Conservation (phyloP, 768 basidiomycete species). For the Punctularia strigosozonata region DNA sequence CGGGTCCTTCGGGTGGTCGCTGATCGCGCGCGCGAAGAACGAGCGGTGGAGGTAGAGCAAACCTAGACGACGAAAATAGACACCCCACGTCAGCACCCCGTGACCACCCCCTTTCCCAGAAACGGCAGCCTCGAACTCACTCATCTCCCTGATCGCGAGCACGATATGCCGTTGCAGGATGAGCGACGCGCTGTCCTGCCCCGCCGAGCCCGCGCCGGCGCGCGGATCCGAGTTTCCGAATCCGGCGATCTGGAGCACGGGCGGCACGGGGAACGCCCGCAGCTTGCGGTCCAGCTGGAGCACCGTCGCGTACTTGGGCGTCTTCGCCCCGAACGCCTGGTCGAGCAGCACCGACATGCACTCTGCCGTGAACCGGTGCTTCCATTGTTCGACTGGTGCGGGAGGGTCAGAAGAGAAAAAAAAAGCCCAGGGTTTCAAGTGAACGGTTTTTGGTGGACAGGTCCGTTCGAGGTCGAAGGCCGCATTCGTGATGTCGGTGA, state of each 20-base stretch:
- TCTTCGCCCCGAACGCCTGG: conserved; percentile 61
- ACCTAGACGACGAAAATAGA: conserved; percentile 25
- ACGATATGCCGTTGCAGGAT: conserved; percentile 58
- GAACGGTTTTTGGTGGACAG: conserved; percentile 48
- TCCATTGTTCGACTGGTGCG: conserved; percentile 50
- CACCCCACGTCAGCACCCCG: conserved; percentile 2
- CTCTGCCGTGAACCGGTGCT: conserved; percentile 55
- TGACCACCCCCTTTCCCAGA: conserved; percentile 2
- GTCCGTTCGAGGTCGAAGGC: conserved; percentile 53
- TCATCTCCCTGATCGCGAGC: conserved; percentile 57
- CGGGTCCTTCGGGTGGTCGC: conserved; percentile 64
- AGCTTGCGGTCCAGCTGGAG: conserved; percentile 58
- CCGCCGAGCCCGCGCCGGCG: conserved; percentile 28
- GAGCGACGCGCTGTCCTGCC: conserved; percentile 32
- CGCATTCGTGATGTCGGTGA: conserved; percentile 62
- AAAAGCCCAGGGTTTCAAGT: conserved; percentile 30
- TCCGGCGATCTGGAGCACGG: conserved; percentile 54
- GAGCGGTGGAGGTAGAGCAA: conserved; percentile 61
- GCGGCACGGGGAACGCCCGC: conserved; percentile 56
- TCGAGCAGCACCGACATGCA: conserved; percentile 62
- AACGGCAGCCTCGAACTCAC: conserved; percentile 25
- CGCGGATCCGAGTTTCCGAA: conserved; percentile 45
- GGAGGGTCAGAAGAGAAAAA: not conserved
- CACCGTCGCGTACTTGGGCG: conserved; percentile 54
- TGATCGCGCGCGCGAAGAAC: conserved; percentile 64